phyloP scores from a whole-genome alignment of 352 stramenopile genomes.

The Globisporangium apiculatum region DNA sequence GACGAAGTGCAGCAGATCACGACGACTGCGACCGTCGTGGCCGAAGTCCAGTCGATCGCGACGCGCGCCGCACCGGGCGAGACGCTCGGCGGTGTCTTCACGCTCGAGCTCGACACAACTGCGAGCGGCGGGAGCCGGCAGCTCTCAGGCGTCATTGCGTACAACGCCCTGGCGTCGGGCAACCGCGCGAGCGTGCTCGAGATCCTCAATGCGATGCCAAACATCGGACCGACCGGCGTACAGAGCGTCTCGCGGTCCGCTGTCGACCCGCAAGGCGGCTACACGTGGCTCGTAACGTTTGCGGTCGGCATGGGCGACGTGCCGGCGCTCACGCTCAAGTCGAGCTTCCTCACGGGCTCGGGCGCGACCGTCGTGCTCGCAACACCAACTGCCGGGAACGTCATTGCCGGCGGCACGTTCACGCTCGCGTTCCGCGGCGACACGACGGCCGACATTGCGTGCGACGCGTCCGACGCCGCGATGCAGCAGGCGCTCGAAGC shows the following conservation, averaged over 20 bases:
- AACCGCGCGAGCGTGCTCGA: conserved; percentile 46
- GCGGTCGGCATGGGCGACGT: conserved; percentile 51
- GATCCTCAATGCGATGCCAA: conserved; percentile 78
- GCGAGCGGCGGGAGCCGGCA: conserved; percentile 78
- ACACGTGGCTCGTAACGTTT: conserved; percentile 91
- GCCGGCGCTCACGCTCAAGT: conserved; percentile 50
- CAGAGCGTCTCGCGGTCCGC: conserved; percentile 49
- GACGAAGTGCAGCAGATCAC: conserved; percentile 87
- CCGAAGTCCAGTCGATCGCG: conserved; percentile 83
- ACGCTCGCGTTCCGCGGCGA: conserved; percentile 87
- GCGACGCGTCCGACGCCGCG: conserved; percentile 58
- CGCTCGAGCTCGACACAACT: conserved; percentile 88
- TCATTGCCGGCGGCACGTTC: conserved; percentile 85
- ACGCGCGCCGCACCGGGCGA: conserved; percentile 77
- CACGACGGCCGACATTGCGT: conserved; percentile 80
- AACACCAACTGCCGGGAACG: conserved; percentile 51
- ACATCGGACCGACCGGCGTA: conserved; percentile 51
- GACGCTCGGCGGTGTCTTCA: conserved; percentile 86
- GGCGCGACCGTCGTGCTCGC: conserved; percentile 62
- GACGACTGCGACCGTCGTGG: conserved; percentile 49
- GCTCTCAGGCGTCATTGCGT: conserved; percentile 90
- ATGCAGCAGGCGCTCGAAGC: conserved; percentile 60
- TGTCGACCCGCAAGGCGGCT: conserved; percentile 79
- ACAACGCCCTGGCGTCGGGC: conserved; percentile 50
- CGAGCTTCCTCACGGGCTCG: conserved; percentile 60